A percentile compares a stretch with the other conserved stretches of the same genome.
These are phyloP conservation scores for Ceratocystis eucalypticola DNA, from an alignment of 2,329 filamentous ascomycete species.

Conservation along the genomic window DNA sequence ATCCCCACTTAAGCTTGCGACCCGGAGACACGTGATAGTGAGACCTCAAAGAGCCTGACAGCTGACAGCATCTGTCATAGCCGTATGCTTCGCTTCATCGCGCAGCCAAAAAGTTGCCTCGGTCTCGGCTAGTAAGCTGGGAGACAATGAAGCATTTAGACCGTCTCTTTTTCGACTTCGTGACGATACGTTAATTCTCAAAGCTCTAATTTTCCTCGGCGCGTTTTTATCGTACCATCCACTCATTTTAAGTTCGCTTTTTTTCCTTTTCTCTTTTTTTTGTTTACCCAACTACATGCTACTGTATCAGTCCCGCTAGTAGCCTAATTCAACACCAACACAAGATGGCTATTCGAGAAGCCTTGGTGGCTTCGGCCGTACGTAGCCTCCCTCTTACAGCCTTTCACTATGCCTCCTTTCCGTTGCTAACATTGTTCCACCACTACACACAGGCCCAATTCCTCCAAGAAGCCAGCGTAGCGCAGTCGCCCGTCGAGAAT, in stretches of 20 bases:
- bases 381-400: constrained; percentile 21
- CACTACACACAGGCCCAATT: constrained; percentile 38
- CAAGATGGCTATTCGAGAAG: constrained; percentile 81
- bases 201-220: background rate
- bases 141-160: background rate
- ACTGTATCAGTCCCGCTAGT: background rate
- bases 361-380: constrained; percentile 74
- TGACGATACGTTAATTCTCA: background rate
- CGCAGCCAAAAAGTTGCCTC: constrained; percentile 6
- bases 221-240: constrained; percentile 13
- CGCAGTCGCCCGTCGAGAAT: constrained; percentile 81
- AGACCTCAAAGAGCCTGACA: background rate
- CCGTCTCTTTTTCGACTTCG: background rate
- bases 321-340: background rate
- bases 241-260: constrained; percentile 2
- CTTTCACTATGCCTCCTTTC: background rate
- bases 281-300: background rate
- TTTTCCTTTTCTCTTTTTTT: background rate
- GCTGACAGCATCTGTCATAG: background rate
- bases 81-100: background rate
- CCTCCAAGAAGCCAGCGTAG: constrained; percentile 85
- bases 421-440: constrained; percentile 20
- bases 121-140: constrained; percentile 1
- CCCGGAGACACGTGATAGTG: background rate
- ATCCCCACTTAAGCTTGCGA: background rate